Percentiles rank a stretch among this genome's conserved stretches.
These are phyloP conservation scores for Cylindrotheca fusiformis DNA, from an alignment of 108 stramenopile species.

Conservation along the genomic window DNA sequence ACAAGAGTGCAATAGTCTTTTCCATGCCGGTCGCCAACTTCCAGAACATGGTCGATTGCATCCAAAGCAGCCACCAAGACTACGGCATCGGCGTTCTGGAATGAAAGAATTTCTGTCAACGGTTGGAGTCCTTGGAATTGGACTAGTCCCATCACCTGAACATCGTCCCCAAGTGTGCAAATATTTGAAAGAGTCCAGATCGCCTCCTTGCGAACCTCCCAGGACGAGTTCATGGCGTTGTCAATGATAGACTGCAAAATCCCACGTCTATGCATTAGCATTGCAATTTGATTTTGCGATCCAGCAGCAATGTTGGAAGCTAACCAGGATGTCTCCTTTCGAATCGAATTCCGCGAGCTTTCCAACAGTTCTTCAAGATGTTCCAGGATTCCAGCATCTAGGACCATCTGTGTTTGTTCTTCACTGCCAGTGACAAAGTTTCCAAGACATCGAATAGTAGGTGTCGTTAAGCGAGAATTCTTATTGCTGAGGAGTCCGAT, in stretches of 20 bases:
- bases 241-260: conserved; percentile 47
- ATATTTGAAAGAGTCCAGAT: conserved; percentile 83
- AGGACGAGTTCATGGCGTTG: conserved; percentile 48
- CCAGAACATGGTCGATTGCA: conserved; percentile 71
- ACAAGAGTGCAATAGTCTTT: conserved; percentile 41
- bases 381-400: conserved; percentile 73
- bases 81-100: conserved; percentile 39
- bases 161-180: conserved; percentile 55
- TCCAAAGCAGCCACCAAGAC: conserved; percentile 67
- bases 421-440: conserved; percentile 93
- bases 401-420: conserved; percentile 78
- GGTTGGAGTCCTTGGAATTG: conserved; percentile 66
- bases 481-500: conserved; percentile 46
- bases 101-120: conserved; percentile 59
- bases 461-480: conserved; percentile 42
- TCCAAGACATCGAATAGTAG: conserved; percentile 89
- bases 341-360: conserved; percentile 48
- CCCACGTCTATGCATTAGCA: conserved; percentile 33
- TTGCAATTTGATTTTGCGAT: conserved; percentile 64
- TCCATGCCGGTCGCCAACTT: conserved; percentile 23
- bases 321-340: conserved; percentile 92
- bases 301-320: conserved; percentile 94
- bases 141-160: conserved; percentile 55
- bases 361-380: conserved; percentile 17
- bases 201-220: conserved; percentile 92